phyloP scores from a whole-genome alignment of 2,329 filamentous ascomycete species.

The Alternaria incomplexa region DNA sequence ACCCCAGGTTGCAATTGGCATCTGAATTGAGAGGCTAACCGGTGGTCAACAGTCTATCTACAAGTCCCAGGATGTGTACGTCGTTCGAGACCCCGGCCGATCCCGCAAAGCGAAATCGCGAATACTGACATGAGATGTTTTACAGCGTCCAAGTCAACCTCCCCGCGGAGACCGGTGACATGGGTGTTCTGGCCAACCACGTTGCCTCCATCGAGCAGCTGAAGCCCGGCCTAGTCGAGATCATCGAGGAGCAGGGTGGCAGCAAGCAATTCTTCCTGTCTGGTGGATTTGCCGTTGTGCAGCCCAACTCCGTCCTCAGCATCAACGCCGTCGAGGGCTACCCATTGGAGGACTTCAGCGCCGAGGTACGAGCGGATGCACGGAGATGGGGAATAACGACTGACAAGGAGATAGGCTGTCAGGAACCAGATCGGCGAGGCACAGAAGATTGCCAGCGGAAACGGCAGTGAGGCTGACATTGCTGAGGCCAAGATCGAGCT shows the following conservation, averaged over 20 bases:
- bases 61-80: conserved; percentile 74
- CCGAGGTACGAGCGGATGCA: conserved; percentile 61
- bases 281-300: conserved; percentile 94
- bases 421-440: conserved; percentile 90
- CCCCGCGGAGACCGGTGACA: conserved; percentile 95
- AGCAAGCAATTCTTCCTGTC: conserved; percentile 99
- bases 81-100: conserved; percentile 44
- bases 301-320: conserved; percentile 92
- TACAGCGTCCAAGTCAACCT: conserved; percentile 96
- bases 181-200: conserved; percentile 99
- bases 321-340: conserved; percentile 98
- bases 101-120: conserved; percentile 23
- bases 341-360: conserved; percentile 93
- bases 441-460: conserved; percentile 90
- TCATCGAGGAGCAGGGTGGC: conserved; percentile 88
- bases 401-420: conserved; percentile 64
- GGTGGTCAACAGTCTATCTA: conserved; percentile 64
- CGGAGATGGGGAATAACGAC: not conserved
- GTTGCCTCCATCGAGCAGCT: conserved; percentile 98
- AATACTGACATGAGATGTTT: conserved; percentile 37
- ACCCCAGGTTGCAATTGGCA: not conserved
- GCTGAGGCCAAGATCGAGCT: conserved; percentile 99
- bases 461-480: conserved; percentile 94
- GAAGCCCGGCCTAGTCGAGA: conserved; percentile 93
- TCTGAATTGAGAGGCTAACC: conserved; percentile 30